Evolutionary conservation across 805 yeast genomes (phyloP), one percentile per base, ranked within the genome.

Genomic region (Candida argentea): DNA sequence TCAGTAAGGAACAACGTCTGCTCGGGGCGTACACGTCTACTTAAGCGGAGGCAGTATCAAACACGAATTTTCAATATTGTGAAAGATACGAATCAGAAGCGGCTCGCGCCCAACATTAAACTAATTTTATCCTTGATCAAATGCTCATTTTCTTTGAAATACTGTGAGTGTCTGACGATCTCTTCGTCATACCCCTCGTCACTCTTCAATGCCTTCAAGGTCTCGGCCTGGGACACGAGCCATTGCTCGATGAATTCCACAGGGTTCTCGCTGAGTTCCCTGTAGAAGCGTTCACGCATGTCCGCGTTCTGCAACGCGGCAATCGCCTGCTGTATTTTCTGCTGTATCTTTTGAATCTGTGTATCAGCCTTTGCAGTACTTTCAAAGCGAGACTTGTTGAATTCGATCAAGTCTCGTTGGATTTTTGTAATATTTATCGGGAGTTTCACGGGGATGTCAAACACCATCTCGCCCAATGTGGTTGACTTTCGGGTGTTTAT

Each of bases 171-270:
- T 58, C 98, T 74, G 4, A 85, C 94, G 13, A 72, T 64, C 48
- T 87, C 96, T 56, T 89, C 96, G 47, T 76, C 77, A 54, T 76
- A 81, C 6, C 87, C 89, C 42, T 82, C 91, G 38, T 91, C 97
- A 39, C 94, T 86, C 34, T 85, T 71, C 38, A 91, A 65, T 9
- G 89, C 81, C 55, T 81, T 86, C 45, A 91, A 65, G 26, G 89
- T 82, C 34, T 85, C 83, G 10, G 85, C 65, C 51, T 91, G 94
- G 24, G 85, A 77, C 24, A 76, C 79, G 36, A 76, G 62, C 70
- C 94, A 82, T 28, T 73, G 67, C 31, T 76, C 64, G 40, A 91
- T 57, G 42, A 85, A 83, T 14, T 66, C 66, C 3, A 76, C 78
- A 1, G 98, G 97, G 44, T 87, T 75, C 25, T 77, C 67, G 22